Percentiles rank a stretch among this genome's conserved stretches.
These are phyloP conservation scores for Porodaedalea pini DNA, from an alignment of 1,284 basidiomycete species.

Conservation along the genomic window DNA sequence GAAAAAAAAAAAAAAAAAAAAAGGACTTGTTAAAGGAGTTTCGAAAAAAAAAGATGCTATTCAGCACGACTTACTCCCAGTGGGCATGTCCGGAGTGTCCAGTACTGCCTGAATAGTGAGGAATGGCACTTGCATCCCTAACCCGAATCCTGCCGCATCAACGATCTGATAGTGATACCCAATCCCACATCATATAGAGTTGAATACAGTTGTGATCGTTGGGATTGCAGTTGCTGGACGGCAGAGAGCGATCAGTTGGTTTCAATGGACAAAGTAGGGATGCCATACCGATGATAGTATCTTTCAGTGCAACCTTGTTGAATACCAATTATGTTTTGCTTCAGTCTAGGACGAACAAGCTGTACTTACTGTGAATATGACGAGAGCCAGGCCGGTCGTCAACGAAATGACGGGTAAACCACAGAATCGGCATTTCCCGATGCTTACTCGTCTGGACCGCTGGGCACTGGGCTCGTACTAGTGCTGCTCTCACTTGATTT, in stretches of 20 bases:
- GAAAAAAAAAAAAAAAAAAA: neutral
- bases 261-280: neutral
- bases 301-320: conserved; percentile 29
- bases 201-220: conserved; percentile 29
- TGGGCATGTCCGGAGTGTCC: conserved; percentile 8
- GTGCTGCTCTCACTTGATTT: no score
- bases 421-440: no score
- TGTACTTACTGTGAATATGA: neutral
- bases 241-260: neutral
- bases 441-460: no score
- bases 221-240: conserved; percentile 33
- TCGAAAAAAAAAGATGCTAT: neutral
- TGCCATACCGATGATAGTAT: conserved; percentile 35
- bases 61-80: conserved; percentile 12
- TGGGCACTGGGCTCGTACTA: no score
- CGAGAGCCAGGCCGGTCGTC: neutral
- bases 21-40: neutral
- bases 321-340: neutral
- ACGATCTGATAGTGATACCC: conserved; percentile 41
- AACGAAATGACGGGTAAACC: neutral
- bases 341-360: neutral
- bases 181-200: conserved; percentile 25
- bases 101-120: conserved; percentile 13
- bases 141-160: conserved; percentile 5
- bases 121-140: conserved; percentile 15